phyloP scores from a whole-genome alignment of 345 rosid genomes.

The Clausena lansium region DNA sequence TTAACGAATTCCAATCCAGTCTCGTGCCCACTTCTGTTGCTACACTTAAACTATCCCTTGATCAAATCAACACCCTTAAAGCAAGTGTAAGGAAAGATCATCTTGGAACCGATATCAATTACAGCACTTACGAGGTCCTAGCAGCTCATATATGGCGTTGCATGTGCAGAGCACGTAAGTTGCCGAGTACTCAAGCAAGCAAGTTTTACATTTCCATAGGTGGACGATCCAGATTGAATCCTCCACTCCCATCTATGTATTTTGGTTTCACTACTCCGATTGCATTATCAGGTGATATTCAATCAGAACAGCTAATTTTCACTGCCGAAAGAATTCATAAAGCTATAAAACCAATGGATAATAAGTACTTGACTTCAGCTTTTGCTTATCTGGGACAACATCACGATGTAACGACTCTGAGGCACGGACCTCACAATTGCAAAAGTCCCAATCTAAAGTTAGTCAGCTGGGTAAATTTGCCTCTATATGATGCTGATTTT shows the following conservation, averaged over 20 bases:
- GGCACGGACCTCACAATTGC: not conserved
- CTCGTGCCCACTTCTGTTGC: not conserved
- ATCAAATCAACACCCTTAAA: not conserved
- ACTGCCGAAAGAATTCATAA: not conserved
- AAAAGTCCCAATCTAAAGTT: not conserved
- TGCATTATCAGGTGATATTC: not conserved
- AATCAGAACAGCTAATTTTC: not conserved
- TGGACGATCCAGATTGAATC: not conserved
- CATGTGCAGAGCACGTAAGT: not conserved
- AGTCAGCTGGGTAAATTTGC: not conserved
- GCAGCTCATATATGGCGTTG: not conserved
- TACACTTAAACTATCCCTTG: not conserved
- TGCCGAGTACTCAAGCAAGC: not conserved
- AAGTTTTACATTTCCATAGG: not conserved
- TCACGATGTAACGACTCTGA: not conserved
- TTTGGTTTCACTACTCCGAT: not conserved
- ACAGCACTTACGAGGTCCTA: not conserved
- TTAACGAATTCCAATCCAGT: not conserved
- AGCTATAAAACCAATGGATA: not conserved
- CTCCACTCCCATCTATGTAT: not conserved
- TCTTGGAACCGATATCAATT: not conserved
- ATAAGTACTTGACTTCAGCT: not conserved
- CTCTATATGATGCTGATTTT: slow-evolving; percentile 18
- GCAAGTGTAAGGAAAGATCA: not conserved
- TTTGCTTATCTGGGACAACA: not conserved